Percentiles rank a stretch among this genome's conserved stretches.
These are phyloP conservation scores for Phytophthora sp. DNA, from an alignment of 352 stramenopile genomes.

Conservation along the genomic window DNA sequence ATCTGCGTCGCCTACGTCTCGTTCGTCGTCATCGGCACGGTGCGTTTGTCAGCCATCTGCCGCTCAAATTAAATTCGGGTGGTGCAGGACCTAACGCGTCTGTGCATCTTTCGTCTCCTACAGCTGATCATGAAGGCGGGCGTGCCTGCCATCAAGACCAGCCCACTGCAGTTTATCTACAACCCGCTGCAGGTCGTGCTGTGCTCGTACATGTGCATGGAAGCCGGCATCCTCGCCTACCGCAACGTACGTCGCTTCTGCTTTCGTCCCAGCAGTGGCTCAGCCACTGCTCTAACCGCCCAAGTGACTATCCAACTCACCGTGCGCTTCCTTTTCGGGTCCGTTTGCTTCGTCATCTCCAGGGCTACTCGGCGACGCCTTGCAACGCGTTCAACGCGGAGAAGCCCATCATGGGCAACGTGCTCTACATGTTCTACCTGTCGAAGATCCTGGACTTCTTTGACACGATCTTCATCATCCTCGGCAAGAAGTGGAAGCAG, in stretches of 20 bases:
- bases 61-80: constrained; percentile 20
- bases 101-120: neutral
- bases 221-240: constrained; percentile 93
- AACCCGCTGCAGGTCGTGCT: constrained; percentile 97
- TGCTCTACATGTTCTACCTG: constrained; percentile 99
- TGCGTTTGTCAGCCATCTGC: constrained; percentile 22
- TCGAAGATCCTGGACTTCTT: constrained; percentile 95
- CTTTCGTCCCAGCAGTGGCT: too few relatives aligned
- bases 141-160: constrained; percentile 79
- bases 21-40: constrained; percentile 75
- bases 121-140: constrained; percentile 75
- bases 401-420: constrained; percentile 93
- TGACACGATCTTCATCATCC: constrained; percentile 98
- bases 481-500: constrained; percentile 98
- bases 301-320: constrained; percentile 6
- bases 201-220: constrained; percentile 97
- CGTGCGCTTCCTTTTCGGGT: neutral
- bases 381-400: constrained; percentile 92
- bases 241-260: constrained; percentile 76
- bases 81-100: constrained; percentile 5
- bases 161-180: constrained; percentile 95
- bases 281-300: too few relatives aligned
- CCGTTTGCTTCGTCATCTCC: constrained; percentile 11
- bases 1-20: constrained; percentile 66
- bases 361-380: constrained; percentile 89